Percentiles rank a stretch among this genome's conserved stretches.
phyloP scores from a whole-genome alignment of 257 asterid species.

The Fraxinus pennsylvanica region DNA sequence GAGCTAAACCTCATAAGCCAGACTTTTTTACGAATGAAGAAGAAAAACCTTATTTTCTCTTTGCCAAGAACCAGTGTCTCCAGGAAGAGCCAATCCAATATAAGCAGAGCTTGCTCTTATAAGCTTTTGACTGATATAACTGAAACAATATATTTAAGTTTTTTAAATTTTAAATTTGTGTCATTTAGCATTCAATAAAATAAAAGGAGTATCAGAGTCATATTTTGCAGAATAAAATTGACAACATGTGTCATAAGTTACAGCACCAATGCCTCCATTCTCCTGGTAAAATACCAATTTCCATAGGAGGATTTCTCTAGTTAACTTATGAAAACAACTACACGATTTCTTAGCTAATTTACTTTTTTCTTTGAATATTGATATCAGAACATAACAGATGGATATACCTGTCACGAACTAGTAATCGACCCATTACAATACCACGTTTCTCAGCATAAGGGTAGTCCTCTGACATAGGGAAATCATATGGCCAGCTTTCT shows the following conservation, averaged over 20 bases:
- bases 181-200: too few relatives aligned
- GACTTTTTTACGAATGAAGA: background rate
- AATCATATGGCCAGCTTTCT: conserved; percentile 72
- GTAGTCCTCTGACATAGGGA: conserved; percentile 63
- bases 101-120: conserved; percentile 61
- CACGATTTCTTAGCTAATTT: background rate
- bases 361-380: background rate
- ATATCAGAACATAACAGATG: background rate
- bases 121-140: conserved; percentile 45
- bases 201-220: too few relatives aligned
- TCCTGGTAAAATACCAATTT: too few relatives aligned
- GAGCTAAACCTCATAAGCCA: background rate
- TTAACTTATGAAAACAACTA: background rate
- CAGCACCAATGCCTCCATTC: too few relatives aligned
- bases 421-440: conserved; percentile 58
- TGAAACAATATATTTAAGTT: conserved; percentile 21
- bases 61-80: conserved; percentile 89
- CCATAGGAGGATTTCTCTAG: too few relatives aligned
- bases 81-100: conserved; percentile 74
- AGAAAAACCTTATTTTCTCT: conserved; percentile 63
- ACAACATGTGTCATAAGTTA: too few relatives aligned
- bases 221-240: too few relatives aligned
- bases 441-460: conserved; percentile 51
- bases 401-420: conserved; percentile 59
- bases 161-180: background rate